Base-by-base conservation (phyloP, 2,329 filamentous ascomycete genomes). In the Sphaerulina vaccinii region DNA sequence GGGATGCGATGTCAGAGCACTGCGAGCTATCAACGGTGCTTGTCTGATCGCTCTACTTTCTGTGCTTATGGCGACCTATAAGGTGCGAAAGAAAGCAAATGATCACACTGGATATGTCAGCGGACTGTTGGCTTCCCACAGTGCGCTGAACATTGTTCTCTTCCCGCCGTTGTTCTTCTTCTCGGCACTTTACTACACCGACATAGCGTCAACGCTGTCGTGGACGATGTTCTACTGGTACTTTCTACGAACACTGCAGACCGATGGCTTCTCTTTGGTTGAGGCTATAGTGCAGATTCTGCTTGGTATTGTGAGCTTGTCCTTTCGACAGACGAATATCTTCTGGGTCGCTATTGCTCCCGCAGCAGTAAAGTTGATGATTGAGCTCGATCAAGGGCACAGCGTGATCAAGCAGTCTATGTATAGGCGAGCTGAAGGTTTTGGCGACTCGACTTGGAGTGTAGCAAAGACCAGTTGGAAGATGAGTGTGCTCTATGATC, bases 101-200 rank as follows among this genome's bases (percentile, higher is more conserved):
- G 40, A 53, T 27, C 52, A 55, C 33, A 45, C 10, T 1, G 56
- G 49, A 10, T 45, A 35, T 15, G 45, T 54, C 15, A 54, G 52
- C 40, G 33, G 46, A 6, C 36, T 59, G n/a, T 41, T 60, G 35
- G 48, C 59, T 2, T 47, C 51, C 19, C 21, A 89, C 60, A 84
- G 82, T 0, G 87, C 86, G 2, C 65, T 93, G 59, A 96, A 96
- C 60, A 81, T 95, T 35, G 83, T 83, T 15, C 75, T 96, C 0
- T 96, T 97, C 56, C 93, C 93, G 0, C 82, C 91, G 0, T 70
- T 99, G 0, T 96, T 96, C 77, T 99, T 99, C 78, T 99, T 99
- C 71, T 93, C 90, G 0, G 90, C 83, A 0, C 75, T 99, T 6
- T 99, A 95, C 70, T 99, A 99, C 69, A 99, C 93, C 0, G 93